Evolutionary conservation across 148 eudicot species (phyloP).

Genomic region (Heliamphora exappendiculata): DNA sequence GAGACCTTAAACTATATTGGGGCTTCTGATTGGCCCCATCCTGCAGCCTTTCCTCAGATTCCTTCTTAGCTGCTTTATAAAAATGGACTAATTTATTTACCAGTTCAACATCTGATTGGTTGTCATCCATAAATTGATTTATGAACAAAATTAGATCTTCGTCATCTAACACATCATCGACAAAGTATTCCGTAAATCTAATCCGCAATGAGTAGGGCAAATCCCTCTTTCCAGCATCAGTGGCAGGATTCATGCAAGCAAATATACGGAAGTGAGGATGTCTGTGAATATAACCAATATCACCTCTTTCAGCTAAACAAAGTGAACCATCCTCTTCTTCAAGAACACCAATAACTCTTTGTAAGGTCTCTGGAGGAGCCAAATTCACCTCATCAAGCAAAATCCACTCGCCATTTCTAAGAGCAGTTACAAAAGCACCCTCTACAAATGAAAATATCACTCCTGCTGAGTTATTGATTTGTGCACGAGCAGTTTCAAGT

Average conservation of each 20-base stretch:
- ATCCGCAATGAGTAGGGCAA: constrained; percentile 67
- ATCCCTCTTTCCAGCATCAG: constrained; percentile 98
- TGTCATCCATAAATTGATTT: constrained; percentile 47
- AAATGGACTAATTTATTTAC: constrained; percentile 55
- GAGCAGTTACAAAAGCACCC: constrained; percentile 89
- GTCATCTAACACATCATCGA: constrained; percentile 83
- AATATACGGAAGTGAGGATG: constrained; percentile 78
- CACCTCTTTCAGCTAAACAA: constrained; percentile 95
- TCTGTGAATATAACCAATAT: constrained; percentile 53
- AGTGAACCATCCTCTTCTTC: constrained; percentile 88
- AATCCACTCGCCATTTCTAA: constrained; percentile 90
- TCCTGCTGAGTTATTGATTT: constrained; percentile 62
- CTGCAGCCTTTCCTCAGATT: constrained; percentile 77
- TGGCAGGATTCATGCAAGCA: constrained; percentile 99
- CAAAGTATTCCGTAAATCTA: constrained; percentile 85
- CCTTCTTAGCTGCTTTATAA: constrained; percentile 79
- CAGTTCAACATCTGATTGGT: constrained; percentile 30
- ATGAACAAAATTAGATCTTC: constrained; percentile 67
- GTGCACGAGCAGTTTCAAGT: constrained; percentile 54
- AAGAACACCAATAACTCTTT: constrained; percentile 86
- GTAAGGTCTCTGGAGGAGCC: constrained; percentile 95
- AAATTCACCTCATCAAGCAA: constrained; percentile 95
- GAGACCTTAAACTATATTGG: constrained; percentile 91
- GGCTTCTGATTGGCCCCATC: constrained; percentile 99
- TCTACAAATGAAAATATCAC: constrained; percentile 95